phyloP scores from a whole-genome alignment of 345 rosid genomes.

The Rhizophora apiculata region DNA sequence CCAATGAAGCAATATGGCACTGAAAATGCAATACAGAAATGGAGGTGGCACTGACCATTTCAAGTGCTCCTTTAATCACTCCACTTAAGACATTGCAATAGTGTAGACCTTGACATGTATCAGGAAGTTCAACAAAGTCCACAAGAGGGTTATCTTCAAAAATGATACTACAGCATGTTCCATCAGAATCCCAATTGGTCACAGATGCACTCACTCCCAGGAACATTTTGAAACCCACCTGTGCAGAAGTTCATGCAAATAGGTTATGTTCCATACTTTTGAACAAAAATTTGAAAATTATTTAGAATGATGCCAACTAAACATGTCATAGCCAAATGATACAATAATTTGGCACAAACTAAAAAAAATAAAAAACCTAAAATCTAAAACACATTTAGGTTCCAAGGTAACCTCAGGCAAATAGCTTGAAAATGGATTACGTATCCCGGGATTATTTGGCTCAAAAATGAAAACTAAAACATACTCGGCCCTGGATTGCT shows the following conservation, averaged over 20 bases:
- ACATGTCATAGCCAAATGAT: not conserved
- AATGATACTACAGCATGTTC: constrained; percentile 73
- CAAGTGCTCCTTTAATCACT: constrained; percentile 86
- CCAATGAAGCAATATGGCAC: no score
- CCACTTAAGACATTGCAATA: constrained; percentile 88
- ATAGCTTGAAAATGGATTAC: no score
- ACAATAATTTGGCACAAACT: not conserved
- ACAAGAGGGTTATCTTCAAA: constrained; percentile 91
- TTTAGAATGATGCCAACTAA: not conserved
- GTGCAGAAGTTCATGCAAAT: constrained; percentile 7
- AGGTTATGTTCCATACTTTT: constrained; percentile 1
- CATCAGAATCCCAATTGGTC: constrained; percentile 77
- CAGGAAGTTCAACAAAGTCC: constrained; percentile 94
- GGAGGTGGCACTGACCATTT: constrained; percentile 56
- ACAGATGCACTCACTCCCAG: constrained; percentile 84
- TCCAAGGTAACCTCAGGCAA: not conserved
- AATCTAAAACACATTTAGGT: not conserved
- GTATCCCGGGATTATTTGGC: no score
- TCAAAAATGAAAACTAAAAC: no score
- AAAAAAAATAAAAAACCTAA: not conserved
- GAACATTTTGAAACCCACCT: constrained; percentile 98
- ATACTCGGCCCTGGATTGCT: not conserved
- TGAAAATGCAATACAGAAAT: not conserved
- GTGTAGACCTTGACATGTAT: constrained; percentile 85
- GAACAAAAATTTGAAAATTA: not conserved